These are phyloP conservation scores for Murraya paniculata DNA, from an alignment of 345 rosid species.

Conservation along the genomic window DNA sequence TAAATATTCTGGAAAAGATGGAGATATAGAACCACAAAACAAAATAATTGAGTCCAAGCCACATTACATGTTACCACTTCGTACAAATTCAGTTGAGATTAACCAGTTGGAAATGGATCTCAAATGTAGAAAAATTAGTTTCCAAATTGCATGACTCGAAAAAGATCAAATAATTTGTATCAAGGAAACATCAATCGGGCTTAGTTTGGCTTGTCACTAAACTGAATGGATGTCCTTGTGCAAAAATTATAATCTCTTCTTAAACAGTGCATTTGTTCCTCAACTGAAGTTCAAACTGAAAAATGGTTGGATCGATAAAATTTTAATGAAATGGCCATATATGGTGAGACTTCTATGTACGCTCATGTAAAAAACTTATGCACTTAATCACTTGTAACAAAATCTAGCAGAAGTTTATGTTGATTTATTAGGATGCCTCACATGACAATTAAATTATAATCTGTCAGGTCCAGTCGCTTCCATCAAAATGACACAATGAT, in stretches of 20 bases:
- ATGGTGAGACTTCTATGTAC: background rate
- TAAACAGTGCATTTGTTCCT: background rate
- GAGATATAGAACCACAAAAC: background rate
- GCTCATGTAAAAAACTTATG: background rate
- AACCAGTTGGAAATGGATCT: background rate
- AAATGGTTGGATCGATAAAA: background rate
- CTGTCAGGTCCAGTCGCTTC: background rate
- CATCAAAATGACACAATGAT: background rate
- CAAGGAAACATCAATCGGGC: background rate
- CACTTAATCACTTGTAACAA: background rate
- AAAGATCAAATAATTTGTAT: background rate
- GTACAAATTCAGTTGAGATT: background rate
- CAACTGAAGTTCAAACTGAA: background rate
- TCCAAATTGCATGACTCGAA: background rate
- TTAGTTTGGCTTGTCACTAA: background rate
- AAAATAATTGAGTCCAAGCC: background rate
- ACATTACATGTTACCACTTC: background rate
- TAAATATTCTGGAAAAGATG: background rate
- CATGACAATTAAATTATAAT: background rate
- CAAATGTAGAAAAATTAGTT: background rate
- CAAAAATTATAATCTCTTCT: background rate
- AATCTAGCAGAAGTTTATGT: background rate
- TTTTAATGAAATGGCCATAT: background rate
- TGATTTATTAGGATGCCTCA: background rate
- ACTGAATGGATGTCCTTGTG: background rate